Evolutionary conservation across 2,329 filamentous ascomycete species (phyloP), one percentile per base, ranked within the genome.

Genomic region (Orbilia blumenaviensis): DNA sequence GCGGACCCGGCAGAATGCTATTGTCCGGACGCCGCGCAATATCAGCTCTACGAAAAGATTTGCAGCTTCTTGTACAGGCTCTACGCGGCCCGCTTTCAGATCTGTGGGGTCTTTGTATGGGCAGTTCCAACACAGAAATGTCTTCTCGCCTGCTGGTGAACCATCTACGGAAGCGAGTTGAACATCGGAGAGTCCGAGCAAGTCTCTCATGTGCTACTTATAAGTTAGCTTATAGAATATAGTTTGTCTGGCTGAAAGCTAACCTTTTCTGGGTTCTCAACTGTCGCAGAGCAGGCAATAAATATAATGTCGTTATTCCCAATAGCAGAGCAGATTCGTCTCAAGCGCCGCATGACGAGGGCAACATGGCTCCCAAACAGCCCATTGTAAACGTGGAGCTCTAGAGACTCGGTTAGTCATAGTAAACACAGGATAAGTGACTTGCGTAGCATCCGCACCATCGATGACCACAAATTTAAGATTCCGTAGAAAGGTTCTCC

Each of bases 111-210:
- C 94, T 82, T 93, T 96, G 83, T 89, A 97, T 0, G 95, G 95
- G 0, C 94, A 97, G 80, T 99, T 98, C 95, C 95, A 99, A 82
- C 94, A 98, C 5, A 99, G 81, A 71, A 98, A 98, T 80, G 98
- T 94, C 81, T 98, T 98, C 21, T 93, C 87, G 0, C 94, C 93
- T 4, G 93, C 93, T 0, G 95, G 95, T 0, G 94, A 97, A 0
- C 95, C 95, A 81, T 99, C 95, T 80, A 92, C 94, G 81, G 97
- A 93, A 0, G 94, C 91, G 48, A 98, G 83, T 71, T 87, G 89
- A 12, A 97, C 92, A 78, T 94, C 86, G 0, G 93, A 88, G 5
- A 97, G 87, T 0, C 94, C 94, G 79, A 98, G 97, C n/a, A 99
- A 91, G 0, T 92, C 92, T 82, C 89, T 90, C 88, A 99, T 98